Conservation (phyloP, 208 protist genomes). For the Acanthamoeba polyphaga region DNA sequence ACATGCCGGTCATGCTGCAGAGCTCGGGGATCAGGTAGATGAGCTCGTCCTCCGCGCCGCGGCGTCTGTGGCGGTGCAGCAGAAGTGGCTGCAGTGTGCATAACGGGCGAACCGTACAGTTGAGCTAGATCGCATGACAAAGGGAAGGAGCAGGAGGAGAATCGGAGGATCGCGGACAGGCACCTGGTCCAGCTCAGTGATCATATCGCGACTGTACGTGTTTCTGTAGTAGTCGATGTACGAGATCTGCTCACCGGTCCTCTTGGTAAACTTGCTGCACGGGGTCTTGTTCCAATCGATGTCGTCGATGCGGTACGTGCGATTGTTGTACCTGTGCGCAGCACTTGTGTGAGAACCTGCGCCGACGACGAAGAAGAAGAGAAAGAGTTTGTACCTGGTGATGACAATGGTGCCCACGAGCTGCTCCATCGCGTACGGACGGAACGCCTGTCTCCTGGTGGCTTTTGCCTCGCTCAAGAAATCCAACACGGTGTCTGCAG, state of each 20-base stretch:
- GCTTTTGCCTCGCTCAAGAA: neutral
- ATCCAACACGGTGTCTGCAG: constrained; percentile 47
- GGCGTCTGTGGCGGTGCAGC: neutral
- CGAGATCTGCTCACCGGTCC: neutral
- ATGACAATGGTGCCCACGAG: constrained; percentile 72
- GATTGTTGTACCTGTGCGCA: constrained; percentile 80
- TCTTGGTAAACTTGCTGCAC: neutral
- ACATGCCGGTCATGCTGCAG: constrained; percentile 78
- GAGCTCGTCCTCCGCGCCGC: constrained; percentile 18
- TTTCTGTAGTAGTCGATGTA: constrained; percentile 75
- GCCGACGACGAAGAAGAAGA: neutral
- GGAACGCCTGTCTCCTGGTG: neutral
- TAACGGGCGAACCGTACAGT: too few relatives aligned
- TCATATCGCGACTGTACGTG: constrained; percentile 25
- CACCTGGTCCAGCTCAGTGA: constrained; percentile 62
- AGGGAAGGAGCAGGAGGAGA: too few relatives aligned
- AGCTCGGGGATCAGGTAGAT: constrained; percentile 85
- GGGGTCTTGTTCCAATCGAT: constrained; percentile 61
- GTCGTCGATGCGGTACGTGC: constrained; percentile 76
- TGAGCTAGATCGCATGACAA: too few relatives aligned
- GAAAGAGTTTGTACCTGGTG: constrained; percentile 63
- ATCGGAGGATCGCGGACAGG: neutral
- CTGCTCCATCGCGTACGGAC: neutral
- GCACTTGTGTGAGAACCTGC: neutral
- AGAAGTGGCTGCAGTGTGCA: neutral